These are phyloP conservation scores for Yamadazyma atmosphaerica DNA, from an alignment of 1,139 yeast species.

Conservation along the genomic window DNA sequence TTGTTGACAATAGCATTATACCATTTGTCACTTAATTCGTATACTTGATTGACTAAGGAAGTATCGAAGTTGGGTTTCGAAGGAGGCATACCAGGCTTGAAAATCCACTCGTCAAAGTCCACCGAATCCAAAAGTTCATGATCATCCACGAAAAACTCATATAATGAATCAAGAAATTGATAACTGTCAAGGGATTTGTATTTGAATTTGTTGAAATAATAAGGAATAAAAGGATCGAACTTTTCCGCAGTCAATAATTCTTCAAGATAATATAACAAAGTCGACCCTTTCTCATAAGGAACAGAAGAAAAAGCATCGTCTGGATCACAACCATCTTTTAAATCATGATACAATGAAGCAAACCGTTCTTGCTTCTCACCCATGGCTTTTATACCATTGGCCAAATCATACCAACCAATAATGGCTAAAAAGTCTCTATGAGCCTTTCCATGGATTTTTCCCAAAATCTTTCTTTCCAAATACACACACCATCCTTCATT, in stretches of 20 bases:
- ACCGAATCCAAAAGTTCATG: slow-evolving; percentile 56
- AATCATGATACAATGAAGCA: slow-evolving; percentile 68
- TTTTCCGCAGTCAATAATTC: slow-evolving; percentile 49
- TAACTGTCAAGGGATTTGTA: slow-evolving; percentile 76
- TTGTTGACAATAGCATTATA: slow-evolving; percentile 26
- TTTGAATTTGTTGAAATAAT: slow-evolving; percentile 70
- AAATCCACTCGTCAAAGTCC: slow-evolving; percentile 87
- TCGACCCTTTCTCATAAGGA: slow-evolving; percentile 91
- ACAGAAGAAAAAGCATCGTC: slow-evolving; percentile 88
- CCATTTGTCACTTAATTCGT: slow-evolving; percentile 69
- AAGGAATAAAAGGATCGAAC: slow-evolving; percentile 79
- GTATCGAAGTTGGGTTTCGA: slow-evolving; percentile 76
- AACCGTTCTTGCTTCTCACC: slow-evolving; percentile 51
- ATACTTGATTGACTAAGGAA: slow-evolving; percentile 71
- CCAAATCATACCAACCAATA: slow-evolving; percentile 86
- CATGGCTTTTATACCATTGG: slow-evolving; percentile 63
- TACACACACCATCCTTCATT: slow-evolving; percentile 98
- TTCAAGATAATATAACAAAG: slow-evolving; percentile 74
- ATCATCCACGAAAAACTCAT: slow-evolving; percentile 58
- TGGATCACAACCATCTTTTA: slow-evolving; percentile 70
- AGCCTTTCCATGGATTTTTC: slow-evolving; percentile 72
- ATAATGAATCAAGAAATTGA: slow-evolving; percentile 75
- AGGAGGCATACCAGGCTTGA: slow-evolving; percentile 83
- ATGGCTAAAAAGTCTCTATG: slow-evolving; percentile 80
- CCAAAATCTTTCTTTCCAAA: slow-evolving; percentile 80